phyloP scores from a whole-genome alignment of 371 early-diverging fungal genomes.

The Racocetra persica region DNA sequence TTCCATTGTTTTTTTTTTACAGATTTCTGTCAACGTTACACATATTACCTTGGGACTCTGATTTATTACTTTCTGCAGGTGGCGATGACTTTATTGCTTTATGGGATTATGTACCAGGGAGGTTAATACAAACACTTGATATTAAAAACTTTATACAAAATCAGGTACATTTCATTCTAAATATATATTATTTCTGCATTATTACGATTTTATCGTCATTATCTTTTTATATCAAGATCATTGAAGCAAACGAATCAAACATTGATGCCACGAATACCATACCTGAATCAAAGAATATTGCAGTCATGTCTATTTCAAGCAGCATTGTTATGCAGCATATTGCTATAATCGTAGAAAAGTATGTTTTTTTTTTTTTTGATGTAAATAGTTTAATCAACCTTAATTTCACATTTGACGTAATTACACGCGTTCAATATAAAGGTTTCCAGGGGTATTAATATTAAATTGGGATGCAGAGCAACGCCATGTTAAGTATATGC shows the following conservation, averaged over 20 bases:
- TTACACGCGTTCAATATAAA: not conserved
- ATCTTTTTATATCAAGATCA: not conserved
- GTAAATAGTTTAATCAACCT: not conserved
- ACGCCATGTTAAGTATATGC: not conserved
- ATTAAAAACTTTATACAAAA: constrained; percentile 23
- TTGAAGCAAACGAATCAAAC: not conserved
- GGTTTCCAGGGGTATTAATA: constrained; percentile 37
- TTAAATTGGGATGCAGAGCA: constrained; percentile 21
- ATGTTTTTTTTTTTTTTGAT: not conserved
- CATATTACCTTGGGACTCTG: constrained; percentile 38
- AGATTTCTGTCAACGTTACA: constrained; percentile 41
- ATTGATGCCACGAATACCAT: not conserved
- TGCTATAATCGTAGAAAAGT: constrained; percentile 38
- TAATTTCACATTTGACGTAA: not conserved
- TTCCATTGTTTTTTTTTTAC: not conserved
- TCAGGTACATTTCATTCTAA: not conserved
- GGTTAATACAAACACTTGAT: constrained; percentile 32
- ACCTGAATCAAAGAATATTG: not conserved
- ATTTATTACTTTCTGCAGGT: constrained; percentile 77
- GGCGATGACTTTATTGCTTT: constrained; percentile 85
- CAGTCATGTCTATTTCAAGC: constrained; percentile 26
- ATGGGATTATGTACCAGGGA: constrained; percentile 68
- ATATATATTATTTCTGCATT: not conserved
- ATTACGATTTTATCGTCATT: not conserved
- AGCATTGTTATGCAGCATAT: constrained; percentile 25